These are phyloP conservation scores for Xylaria sp. DNA, from an alignment of 495 filamentous ascomycete species.

Conservation along the genomic window DNA sequence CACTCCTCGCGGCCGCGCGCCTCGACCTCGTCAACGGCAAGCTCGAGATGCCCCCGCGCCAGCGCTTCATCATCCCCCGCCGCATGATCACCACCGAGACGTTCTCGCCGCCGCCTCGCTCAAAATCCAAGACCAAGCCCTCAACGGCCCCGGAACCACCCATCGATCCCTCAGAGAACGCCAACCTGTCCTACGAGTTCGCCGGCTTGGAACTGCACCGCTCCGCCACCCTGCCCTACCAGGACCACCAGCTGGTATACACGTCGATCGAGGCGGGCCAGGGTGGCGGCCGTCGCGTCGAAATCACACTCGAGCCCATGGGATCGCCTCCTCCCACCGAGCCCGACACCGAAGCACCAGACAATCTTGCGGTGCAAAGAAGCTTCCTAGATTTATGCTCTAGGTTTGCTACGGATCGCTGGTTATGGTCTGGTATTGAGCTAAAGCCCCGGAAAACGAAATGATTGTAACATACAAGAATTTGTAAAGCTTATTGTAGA, in stretches of 20 bases:
- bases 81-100: constrained; percentile 32
- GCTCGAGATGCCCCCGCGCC: constrained; percentile 46
- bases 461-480: constrained; percentile 8
- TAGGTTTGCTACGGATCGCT: constrained; percentile 23
- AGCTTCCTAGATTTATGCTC: constrained; percentile 33
- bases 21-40: constrained; percentile 43
- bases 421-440: constrained; percentile 33
- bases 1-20: constrained; percentile 47
- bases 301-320: constrained; percentile 52
- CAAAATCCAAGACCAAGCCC: no score
- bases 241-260: constrained; percentile 49
- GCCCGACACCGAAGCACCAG: background rate
- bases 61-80: constrained; percentile 47
- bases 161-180: no score
- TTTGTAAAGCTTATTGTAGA: constrained; percentile 13
- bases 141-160: no score
- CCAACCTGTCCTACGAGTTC: constrained; percentile 54
- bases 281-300: constrained; percentile 47
- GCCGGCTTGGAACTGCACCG: constrained; percentile 53
- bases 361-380: constrained; percentile 20
- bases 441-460: no score
- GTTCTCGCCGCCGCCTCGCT: background rate
- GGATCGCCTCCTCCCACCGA: background rate
- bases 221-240: constrained; percentile 43
- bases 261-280: constrained; percentile 53